phyloP scores from a whole-genome alignment of 2,329 filamentous ascomycete genomes.

The Tolypocladium guangdongense region DNA sequence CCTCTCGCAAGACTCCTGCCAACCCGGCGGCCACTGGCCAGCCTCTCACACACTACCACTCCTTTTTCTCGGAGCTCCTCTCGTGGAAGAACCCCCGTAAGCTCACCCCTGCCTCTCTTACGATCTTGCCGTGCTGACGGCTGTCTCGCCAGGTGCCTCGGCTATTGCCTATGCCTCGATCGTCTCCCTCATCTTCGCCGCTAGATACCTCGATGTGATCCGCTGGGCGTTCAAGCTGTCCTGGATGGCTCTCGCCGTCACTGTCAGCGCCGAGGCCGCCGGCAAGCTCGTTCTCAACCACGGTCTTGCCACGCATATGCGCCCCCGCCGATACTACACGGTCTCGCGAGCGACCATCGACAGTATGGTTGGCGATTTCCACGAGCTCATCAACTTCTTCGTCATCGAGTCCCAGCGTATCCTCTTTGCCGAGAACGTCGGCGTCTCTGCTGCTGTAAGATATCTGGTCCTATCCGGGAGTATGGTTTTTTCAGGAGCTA shows the following conservation, averaged over 20 bases:
- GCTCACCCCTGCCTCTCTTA: slow-evolving; percentile 10
- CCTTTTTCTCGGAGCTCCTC: slow-evolving; percentile 57
- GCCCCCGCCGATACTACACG: slow-evolving; percentile 57
- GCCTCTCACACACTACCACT: slow-evolving; percentile 58
- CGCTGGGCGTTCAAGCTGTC: slow-evolving; percentile 56
- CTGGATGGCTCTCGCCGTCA: slow-evolving; percentile 50
- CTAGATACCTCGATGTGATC: slow-evolving; percentile 54
- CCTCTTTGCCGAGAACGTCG: slow-evolving; percentile 56
- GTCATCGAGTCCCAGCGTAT: slow-evolving; percentile 60
- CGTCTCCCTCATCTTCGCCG: slow-evolving; percentile 48
- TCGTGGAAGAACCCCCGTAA: slow-evolving; percentile 59
- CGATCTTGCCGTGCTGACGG: slow-evolving; percentile 4
- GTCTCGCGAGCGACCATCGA: slow-evolving; percentile 53
- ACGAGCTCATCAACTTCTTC: slow-evolving; percentile 63
- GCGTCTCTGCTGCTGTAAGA: slow-evolving; percentile 48
- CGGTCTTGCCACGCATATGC: slow-evolving; percentile 53
- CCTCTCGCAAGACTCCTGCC: slow-evolving; percentile 42
- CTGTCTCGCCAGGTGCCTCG: slow-evolving; percentile 40
- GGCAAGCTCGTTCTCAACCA: slow-evolving; percentile 52
- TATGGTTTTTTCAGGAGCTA: slow-evolving; percentile 7
- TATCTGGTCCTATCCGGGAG: slow-evolving; percentile 4
- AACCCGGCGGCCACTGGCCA: slow-evolving; percentile 48
- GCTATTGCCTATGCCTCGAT: slow-evolving; percentile 51
- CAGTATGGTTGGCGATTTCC: slow-evolving; percentile 48
- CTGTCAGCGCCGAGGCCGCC: slow-evolving; percentile 47